Evolutionary conservation across 441 rosid genomes (phyloP), one percentile per base, ranked within the genome.

Genomic region (Francoa sonchifolia): DNA sequence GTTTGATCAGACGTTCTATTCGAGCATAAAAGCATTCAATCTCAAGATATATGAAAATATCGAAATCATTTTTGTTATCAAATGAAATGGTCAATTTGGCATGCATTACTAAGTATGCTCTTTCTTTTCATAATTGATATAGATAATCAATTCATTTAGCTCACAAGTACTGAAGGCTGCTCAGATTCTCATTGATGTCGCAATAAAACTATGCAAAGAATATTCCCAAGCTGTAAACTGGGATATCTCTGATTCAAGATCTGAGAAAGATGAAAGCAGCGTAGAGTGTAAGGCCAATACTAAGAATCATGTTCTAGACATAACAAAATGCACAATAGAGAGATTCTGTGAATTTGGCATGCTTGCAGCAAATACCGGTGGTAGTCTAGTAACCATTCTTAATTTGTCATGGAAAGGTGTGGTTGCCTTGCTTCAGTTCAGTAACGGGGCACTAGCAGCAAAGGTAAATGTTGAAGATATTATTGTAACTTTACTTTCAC

Each of bases 331-430:
- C 28, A 53, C 79, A 11, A 38, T 80, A 52, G 77, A 74, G 33
- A 72, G 70, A 32, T 58, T 86, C 39, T 68, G 68, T 53, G 83
- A 86, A 29, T 55, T 90, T 36, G 90, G 90, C 16, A 66, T 68
- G 53, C 50, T 80, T 52, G 89, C 96, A 25, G 85, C 93, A 42
- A 74, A 62, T 61, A 76, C 61, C 33, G 93, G 95, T 66, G 96
- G 94, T 23, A 73, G 48, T 66, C 78, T 90, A 51, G 95, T 86
- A 47, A 49, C 75, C 55, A 69, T 90, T 67, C 94, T 90, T 50
- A 90, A 82, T 65, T 61, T 74, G 45, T 80, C 90, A 20, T 86
- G 93, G 96, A 90, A 83, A 68, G 90, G 96, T 52, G 85, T 82
- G 58, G 84, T 82, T 47, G 52, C 73, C 23, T 74, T 86, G 65